Base-by-base conservation (phyloP, 2,329 filamentous ascomycete species). In the Trichoderma sp. region DNA sequence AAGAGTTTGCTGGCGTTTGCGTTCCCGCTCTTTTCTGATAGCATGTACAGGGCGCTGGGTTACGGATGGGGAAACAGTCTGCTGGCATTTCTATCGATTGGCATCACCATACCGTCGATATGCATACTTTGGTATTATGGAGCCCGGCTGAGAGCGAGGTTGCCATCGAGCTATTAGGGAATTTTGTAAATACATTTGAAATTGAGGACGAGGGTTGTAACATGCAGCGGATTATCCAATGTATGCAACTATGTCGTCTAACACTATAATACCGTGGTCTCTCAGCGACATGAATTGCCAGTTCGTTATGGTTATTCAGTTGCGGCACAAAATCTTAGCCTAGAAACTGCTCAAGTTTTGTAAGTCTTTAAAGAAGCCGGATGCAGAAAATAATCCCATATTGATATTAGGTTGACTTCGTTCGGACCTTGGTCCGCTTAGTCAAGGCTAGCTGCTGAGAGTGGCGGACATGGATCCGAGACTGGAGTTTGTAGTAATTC, bases 11-110 rank as follows among this genome's bases (percentile, higher is more conserved):
- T 83, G 1, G 86, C 85, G 1, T 87, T 88, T 26, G 76, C 82
- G 0, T 85, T 89, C 60, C 87, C 87, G 0, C 80, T 89, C 0
- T 87, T 87, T 5, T 86, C 84, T 0, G 81, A 81, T 0, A 76
- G 79, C 2, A 3, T 79, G 73, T 79, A 77, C 59, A 72, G 76
- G 14, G 74, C 74, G 21, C 72, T 83, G 14, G 81, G 71, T 79
- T 87, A 72, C 73, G 88, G 75, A 73, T 90, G 73, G 83, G 84
- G 69, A 1, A 82, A 81, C 16, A 81, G 79, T 28, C 68, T 83
- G 43, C 75, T 83, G 60, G 82, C 75, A 8, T 86, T 89, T 49
- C 2, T 49, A 11, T 49, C 46, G 46, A 49, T 49, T 49, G 46
- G 46, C 11, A 49, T 49, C 24, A 49, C 46, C 4, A 21, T 49